Evolutionary conservation across 2,329 filamentous ascomycete genomes (phyloP).

Genomic region (Epichloe glyceriae): DNA sequence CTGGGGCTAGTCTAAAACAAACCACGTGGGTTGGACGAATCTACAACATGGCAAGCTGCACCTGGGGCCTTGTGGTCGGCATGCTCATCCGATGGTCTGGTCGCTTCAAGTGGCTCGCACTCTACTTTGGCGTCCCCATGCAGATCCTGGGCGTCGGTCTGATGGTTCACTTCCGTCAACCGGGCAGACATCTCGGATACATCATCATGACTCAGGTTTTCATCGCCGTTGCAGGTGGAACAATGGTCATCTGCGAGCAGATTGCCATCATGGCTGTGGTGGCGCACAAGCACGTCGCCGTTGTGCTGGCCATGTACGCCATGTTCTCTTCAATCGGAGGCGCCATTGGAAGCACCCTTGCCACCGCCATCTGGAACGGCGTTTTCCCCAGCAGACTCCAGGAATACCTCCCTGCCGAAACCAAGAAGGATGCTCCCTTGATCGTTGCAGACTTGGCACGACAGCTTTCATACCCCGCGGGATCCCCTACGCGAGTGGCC

Average conservation of each 20-base stretch:
- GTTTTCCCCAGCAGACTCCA: slow-evolving; percentile 16
- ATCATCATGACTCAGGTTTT: slow-evolving; percentile 41
- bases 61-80: slow-evolving; percentile 36
- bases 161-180: slow-evolving; percentile 22
- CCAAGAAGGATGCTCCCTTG: too few relatives aligned
- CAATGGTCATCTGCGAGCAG: slow-evolving; percentile 41
- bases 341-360: slow-evolving; percentile 31
- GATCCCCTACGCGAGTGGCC: too few relatives aligned
- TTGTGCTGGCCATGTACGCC: slow-evolving; percentile 31
- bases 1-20: slow-evolving; percentile 28
- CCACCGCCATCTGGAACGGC: slow-evolving; percentile 30
- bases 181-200: slow-evolving; percentile 30
- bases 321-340: slow-evolving; percentile 31
- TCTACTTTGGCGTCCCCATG: slow-evolving; percentile 31
- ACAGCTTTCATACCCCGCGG: too few relatives aligned
- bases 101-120: slow-evolving; percentile 33
- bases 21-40: slow-evolving; percentile 32
- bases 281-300: slow-evolving; percentile 40
- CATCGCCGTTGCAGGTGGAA: slow-evolving; percentile 37
- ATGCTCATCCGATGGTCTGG: slow-evolving; percentile 31
- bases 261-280: slow-evolving; percentile 45
- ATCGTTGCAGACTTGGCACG: too few relatives aligned
- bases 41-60: slow-evolving; percentile 36
- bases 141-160: slow-evolving; percentile 38
- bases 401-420: too few relatives aligned